phyloP scores from a whole-genome alignment of 78 protist species.

The Planoprotostelium fungivorum region DNA sequence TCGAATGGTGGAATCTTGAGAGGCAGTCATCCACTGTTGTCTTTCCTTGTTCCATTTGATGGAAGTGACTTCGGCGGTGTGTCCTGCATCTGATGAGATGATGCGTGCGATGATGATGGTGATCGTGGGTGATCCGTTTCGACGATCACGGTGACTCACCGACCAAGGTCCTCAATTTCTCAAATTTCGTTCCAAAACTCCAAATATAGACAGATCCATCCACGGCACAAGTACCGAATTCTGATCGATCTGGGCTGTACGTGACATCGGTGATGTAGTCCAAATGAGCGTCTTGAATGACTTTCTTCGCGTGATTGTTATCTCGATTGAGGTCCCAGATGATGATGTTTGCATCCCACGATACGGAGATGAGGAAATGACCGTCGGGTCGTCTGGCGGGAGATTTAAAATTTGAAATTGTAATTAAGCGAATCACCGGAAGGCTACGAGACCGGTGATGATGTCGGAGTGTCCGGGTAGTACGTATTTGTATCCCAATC shows the following conservation, averaged over 20 bases:
- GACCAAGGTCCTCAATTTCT: background rate
- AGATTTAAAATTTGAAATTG: background rate
- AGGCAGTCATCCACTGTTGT: background rate
- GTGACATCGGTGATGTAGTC: background rate
- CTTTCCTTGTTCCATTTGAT: background rate
- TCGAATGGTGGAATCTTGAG: background rate
- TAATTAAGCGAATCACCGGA: background rate
- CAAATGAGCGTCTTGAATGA: background rate
- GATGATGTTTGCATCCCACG: background rate
- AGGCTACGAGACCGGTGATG: background rate
- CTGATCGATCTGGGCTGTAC: background rate
- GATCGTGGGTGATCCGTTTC: background rate
- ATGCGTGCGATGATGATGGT: too few species aligned
- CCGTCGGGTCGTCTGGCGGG: background rate
- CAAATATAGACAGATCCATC: background rate
- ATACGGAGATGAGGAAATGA: background rate
- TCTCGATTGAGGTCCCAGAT: background rate
- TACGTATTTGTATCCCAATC: background rate
- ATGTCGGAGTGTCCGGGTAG: background rate
- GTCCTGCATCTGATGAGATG: too few species aligned
- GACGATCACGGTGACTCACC: background rate
- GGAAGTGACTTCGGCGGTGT: background rate
- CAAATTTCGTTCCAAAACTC: background rate
- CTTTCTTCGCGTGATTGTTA: background rate
- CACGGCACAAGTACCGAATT: background rate